A percentile compares a stretch with the other conserved stretches of the same genome.
phyloP scores from a whole-genome alignment of 169 alveolate species.

The Miamiensis avidus region DNA sequence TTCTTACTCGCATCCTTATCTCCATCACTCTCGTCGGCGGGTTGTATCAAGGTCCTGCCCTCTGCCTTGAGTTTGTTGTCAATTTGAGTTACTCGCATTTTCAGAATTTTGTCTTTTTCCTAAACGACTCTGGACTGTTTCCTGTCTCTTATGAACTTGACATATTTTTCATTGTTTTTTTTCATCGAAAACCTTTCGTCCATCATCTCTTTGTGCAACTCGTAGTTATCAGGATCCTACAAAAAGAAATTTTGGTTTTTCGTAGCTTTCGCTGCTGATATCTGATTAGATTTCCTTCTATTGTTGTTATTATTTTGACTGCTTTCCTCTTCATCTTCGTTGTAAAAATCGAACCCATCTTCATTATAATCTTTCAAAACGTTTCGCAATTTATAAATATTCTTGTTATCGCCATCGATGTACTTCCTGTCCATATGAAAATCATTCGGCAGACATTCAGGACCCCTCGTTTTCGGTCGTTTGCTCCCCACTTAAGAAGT shows the following conservation, averaged over 20 bases:
- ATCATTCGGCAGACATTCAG: slow-evolving; percentile 48
- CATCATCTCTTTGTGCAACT: background rate
- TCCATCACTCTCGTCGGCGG: background rate
- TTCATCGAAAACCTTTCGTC: slow-evolving; percentile 2
- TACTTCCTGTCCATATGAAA: slow-evolving; percentile 41
- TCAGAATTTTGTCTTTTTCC: slow-evolving; percentile 15
- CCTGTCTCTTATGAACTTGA: slow-evolving; percentile 2
- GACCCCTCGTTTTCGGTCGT: slow-evolving; percentile 52
- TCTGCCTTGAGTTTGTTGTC: slow-evolving; percentile 27
- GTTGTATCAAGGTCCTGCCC: slow-evolving; percentile 33
- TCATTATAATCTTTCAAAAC: background rate
- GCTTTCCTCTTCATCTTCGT: background rate
- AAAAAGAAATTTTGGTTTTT: background rate
- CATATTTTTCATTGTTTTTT: slow-evolving; percentile 21
- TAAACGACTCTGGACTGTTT: slow-evolving; percentile 1
- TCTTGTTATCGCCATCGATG: slow-evolving; percentile 1
- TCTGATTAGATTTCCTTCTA: background rate
- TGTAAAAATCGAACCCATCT: background rate
- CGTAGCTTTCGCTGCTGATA: background rate
- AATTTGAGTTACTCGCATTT: slow-evolving; percentile 5
- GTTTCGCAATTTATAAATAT: slow-evolving; percentile 17
- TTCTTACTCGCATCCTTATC: background rate
- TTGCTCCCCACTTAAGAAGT: background rate
- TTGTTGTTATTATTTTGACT: slow-evolving; percentile 4
- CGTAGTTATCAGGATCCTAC: slow-evolving; percentile 14